Evolutionary conservation across 2,329 filamentous ascomycete species (phyloP), one percentile per base, ranked within the genome.

Genomic region (Didymella sp.): DNA sequence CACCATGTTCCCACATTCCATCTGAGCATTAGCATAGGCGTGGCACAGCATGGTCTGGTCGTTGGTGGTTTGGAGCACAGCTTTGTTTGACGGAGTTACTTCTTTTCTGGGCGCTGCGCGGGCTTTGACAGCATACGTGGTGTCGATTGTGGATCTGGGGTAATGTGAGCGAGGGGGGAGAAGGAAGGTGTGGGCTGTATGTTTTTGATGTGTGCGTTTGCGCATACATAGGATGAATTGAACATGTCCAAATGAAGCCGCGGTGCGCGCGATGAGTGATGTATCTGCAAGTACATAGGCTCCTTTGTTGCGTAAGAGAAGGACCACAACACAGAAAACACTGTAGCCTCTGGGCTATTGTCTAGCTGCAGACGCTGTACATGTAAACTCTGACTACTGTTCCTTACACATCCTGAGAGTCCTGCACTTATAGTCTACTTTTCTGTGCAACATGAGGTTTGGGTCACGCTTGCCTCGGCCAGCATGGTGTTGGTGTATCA

Each of bases 161-260:
- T 65, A 61, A 60, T 59, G 17, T 33, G 48, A 45, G 27, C 44
- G 25, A 46, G 24, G 41, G n/a, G 47, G 50, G 37, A 43, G 33
- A 30, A 25, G 47, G 33, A 30, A 25, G 28, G 43, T 22, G 50
- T 46, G 41, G 38, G 51, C 52, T 60, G 62, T 59, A 62, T 60
- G 62, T 55, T 54, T 65, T 53, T 59, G 51, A 46, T 51, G 25
- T 49, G 46, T 58, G 57, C 51, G 46, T 57, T 35, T 52, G 55
- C 49, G 59, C 51, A 61, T 58, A 66, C 64, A 59, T 67, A 68
- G 64, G 62, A 67, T 66, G 64, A 68, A 67, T 66, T 44, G 43
- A 64, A 49, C 50, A 41, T 33, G 47, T 57, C 46, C 46, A 35
- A 56, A 46, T 40, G 21, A 48, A 47, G 43, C 37, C n/a, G 6